Base-by-base conservation (phyloP, 768 basidiomycete genomes). In the Naematelia aurantialba region DNA sequence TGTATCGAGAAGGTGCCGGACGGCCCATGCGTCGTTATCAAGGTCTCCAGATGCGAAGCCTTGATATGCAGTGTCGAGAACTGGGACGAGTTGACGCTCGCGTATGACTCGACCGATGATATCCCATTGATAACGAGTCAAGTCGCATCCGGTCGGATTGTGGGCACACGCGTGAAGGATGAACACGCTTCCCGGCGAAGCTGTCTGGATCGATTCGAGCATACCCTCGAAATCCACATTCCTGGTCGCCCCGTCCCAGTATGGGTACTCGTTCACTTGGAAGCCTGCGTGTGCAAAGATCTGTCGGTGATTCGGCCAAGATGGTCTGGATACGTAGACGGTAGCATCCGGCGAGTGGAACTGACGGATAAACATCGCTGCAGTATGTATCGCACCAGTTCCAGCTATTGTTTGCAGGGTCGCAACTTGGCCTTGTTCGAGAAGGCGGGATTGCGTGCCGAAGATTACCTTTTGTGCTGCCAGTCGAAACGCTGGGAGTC, bases 11-110 rank as follows among this genome's bases (percentile, higher is more conserved):
- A 99, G 97, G 80, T 94, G 85, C 63, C 96, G 89, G 55, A 94
- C 85, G 19, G 93, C 91, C 77, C 90, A 93, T 10, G 94, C 96
- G 71, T 99, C 96, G 53, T 85, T 85, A 62, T 85, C 77, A 62
- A 91, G 90, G 54, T 86, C 86, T 45, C 96, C 96, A 26, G 93
- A 96, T 42, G 96, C 94, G 76, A 99, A 99, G 49, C 96, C 96
- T 79, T 97, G 91, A 81, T 99, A 99, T 11, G 96, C 94, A 91
- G 96, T 96, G 79, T 99, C 96, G 77, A 98, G 96, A 84, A 97
- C 89, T 55, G 92, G 88, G 84, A 97, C 91, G 66, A 93, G 84
- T 64, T 85, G 84, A 81, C 84, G 88, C 80, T 89, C 63, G 65
- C 88, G 85, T 66, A 94, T 79, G 59, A 97, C 81, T 67, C 89